Evolutionary conservation across 1,139 yeast species (phyloP).

Genomic region (Casaregolazyma suthepensis): DNA sequence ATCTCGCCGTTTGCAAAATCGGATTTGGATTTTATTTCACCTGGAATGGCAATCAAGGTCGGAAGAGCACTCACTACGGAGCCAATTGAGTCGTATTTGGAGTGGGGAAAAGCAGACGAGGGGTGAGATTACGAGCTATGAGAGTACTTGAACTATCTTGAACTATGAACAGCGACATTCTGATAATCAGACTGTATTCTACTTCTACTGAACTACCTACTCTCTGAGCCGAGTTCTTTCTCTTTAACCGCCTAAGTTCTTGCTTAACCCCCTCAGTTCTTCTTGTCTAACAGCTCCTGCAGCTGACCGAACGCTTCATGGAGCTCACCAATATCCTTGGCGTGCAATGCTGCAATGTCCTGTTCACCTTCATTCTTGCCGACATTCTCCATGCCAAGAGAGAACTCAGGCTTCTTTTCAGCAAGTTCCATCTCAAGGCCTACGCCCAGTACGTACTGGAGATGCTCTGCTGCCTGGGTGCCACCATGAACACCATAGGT

Average conservation of each 20-base stretch:
- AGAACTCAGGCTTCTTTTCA: neutral
- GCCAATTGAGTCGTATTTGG: neutral
- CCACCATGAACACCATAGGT: constrained; percentile 32
- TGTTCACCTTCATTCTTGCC: neutral
- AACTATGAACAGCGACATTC: too few relatives aligned
- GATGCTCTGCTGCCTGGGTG: constrained; percentile 10
- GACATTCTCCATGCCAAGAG: neutral
- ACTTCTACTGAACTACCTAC: neutral
- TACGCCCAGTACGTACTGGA: neutral
- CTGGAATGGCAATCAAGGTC: neutral
- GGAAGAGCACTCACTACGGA: neutral
- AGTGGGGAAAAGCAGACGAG: neutral
- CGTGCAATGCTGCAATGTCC: neutral
- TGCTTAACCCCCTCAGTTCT: too few relatives aligned
- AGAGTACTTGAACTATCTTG: neutral
- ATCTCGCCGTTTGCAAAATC: neutral
- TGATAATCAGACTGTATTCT: too few relatives aligned
- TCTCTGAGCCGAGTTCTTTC: neutral
- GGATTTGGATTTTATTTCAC: neutral
- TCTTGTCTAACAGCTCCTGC: neutral
- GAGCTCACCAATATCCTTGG: neutral
- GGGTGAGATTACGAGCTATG: neutral
- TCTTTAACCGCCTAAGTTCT: too few relatives aligned
- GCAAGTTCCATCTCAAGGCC: neutral
- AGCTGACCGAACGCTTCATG: neutral